Conservation (phyloP, 306 rosid species). For the Biancaea sappan region DNA sequence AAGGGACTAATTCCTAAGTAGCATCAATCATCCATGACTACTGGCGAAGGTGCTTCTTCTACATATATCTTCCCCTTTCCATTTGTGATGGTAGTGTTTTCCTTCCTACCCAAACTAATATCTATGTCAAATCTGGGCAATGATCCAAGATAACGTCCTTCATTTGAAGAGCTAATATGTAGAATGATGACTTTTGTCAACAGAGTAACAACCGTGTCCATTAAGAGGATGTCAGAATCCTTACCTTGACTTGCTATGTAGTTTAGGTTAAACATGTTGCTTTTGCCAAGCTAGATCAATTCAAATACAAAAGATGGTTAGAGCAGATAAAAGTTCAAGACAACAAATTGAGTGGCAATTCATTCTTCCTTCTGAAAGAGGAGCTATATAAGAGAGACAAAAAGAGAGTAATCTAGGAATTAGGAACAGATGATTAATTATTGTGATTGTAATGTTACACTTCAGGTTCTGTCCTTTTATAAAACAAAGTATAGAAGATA, state of each 20-base stretch:
- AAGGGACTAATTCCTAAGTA: conserved; percentile 61
- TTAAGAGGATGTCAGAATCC: conserved; percentile 41
- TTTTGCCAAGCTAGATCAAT: neutral
- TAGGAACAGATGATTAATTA: neutral
- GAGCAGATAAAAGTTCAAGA: conserved; percentile 1
- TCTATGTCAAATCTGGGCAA: conserved; percentile 42
- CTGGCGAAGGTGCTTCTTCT: conserved; percentile 62
- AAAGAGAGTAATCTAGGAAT: neutral
- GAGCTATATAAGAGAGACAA: neutral
- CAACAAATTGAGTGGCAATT: conserved; percentile 10
- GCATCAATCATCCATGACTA: conserved; percentile 63
- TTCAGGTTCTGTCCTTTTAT: neutral
- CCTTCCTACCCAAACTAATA: conserved; percentile 34
- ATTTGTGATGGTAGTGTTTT: conserved; percentile 1
- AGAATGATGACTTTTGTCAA: conserved; percentile 46
- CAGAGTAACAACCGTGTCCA: conserved; percentile 40
- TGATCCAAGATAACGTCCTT: conserved; percentile 68
- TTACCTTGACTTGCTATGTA: conserved; percentile 16
- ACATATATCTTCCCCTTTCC: neutral
- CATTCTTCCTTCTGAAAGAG: neutral
- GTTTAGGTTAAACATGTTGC: conserved; percentile 24
- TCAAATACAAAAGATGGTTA: neutral
- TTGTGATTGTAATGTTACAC: neutral
- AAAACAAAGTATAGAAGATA: neutral
- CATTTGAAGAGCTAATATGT: conserved; percentile 68